Conservation (phyloP, 805 yeast species). For the Zygosaccharomyces siamensis region DNA sequence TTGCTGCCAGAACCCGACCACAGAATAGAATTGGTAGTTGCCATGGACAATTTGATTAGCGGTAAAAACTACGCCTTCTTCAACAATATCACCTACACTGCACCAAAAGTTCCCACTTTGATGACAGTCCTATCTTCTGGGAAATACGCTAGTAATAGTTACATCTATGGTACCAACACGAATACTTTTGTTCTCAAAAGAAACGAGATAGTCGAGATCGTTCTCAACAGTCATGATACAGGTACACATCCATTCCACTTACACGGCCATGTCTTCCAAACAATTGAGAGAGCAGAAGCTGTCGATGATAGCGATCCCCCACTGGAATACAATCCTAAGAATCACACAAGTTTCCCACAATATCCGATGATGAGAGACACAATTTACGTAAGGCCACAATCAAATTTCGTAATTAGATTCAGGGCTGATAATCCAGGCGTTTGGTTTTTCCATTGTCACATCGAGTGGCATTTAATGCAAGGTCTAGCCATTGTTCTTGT, state of each 20-base stretch:
- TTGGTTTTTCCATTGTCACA: conserved; percentile 98
- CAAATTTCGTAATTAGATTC: conserved; percentile 81
- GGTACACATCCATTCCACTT: conserved; percentile 97
- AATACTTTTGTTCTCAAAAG: conserved; percentile 61
- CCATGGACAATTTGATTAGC: conserved; percentile 76
- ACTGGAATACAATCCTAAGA: conserved; percentile 53
- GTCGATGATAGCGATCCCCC: conserved; percentile 52
- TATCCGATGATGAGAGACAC: conserved; percentile 84
- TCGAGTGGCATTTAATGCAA: conserved; percentile 97
- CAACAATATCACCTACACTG: conserved; percentile 73
- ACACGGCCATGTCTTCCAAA: conserved; percentile 86
- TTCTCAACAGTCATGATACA: conserved; percentile 79
- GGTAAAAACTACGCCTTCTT: conserved; percentile 97
- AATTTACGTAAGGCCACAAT: conserved; percentile 72
- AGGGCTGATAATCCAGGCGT: conserved; percentile 95
- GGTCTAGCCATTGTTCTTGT: conserved; percentile 78
- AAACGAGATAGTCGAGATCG: conserved; percentile 64
- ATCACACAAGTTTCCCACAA: conserved; percentile 53
- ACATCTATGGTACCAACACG: conserved; percentile 73
- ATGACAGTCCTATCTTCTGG: conserved; percentile 75
- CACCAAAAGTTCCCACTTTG: conserved; percentile 83
- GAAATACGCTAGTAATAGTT: conserved; percentile 46
- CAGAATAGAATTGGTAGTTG: conserved; percentile 63
- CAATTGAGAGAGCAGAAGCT: conserved; percentile 63
- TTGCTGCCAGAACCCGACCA: conserved; percentile 63